Base-by-base conservation (phyloP, 2,329 filamentous ascomycete species). In the Paramyrothecium sp. region DNA sequence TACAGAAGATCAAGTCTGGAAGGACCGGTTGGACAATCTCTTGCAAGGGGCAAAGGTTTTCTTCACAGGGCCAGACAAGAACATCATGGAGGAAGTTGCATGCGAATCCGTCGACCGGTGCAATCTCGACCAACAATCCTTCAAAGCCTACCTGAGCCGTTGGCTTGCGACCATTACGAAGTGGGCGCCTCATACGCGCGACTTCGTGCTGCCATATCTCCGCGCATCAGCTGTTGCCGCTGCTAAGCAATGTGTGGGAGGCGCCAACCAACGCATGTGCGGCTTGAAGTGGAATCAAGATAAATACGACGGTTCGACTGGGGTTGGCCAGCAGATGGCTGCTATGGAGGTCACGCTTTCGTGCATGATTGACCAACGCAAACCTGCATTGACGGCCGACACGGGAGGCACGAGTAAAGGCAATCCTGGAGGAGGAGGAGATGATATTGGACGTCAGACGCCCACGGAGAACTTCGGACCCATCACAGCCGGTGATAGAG, bases 271-370 rank as follows among this genome's bases (percentile, higher is more conserved):
- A 3, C 79, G 78, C 23, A 80, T 85, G 77, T 89, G 85, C 63
- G 84, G 86, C 10, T 70, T 85, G 54, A 81, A 81, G 58, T 89
- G 86, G 85, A 80, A 79, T 50, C 76, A 80, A 54, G 73, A 78
- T 56, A 70, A 71, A 10, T 89, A 81, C 71, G 86, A 89, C 67
- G 83, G 84, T 22, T 78, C 76, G 2, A 80, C 77, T 7, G 88
- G 87, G 7, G 81, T 90, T 2, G 88, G 88, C 5, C 86, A 90
- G 69, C 87, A 90, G 71, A 90, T 91, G 88, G 80, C 84, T 1
- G 86, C 84, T 2, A 75, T 90, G 69, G 85, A 89, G 65, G 78
- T 89, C 11, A 81, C 89, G 7, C 78, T 90, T 50, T 81, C 81
- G 41, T 87, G 84, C 63, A 77, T 88, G 69, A 81, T 89, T 53